These are phyloP conservation scores for Fraxinus baroniana DNA, from an alignment of 305 asterid species.

Conservation along the genomic window DNA sequence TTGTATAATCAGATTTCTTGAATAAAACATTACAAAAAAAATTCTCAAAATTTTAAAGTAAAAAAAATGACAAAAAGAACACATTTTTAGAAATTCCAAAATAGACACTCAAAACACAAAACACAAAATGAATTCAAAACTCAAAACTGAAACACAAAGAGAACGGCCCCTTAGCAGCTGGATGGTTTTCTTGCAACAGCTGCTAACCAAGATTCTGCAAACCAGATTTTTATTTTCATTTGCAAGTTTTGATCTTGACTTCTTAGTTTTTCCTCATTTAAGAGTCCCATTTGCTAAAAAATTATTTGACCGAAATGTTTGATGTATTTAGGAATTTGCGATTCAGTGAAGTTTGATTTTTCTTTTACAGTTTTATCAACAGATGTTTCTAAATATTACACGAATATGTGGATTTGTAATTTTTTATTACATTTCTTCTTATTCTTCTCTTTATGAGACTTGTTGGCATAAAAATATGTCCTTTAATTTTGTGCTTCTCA, in stretches of 20 bases:
- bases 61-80: too few relatives aligned
- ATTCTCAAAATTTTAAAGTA: too few relatives aligned
- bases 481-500: slow-evolving; percentile 8
- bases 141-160: too few relatives aligned
- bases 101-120: too few relatives aligned
- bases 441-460: slow-evolving; percentile 16
- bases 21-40: too few relatives aligned
- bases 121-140: too few relatives aligned
- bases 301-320: slow-evolving; percentile 19
- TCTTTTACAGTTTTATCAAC: slow-evolving; percentile 5
- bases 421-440: slow-evolving; percentile 2
- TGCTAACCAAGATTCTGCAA: slow-evolving; percentile 52
- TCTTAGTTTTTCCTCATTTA: neutral
- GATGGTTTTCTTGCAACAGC: slow-evolving; percentile 46
- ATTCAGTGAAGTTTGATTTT: slow-evolving; percentile 4
- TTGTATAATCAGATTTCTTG: too few relatives aligned
- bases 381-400: slow-evolving; percentile 15
- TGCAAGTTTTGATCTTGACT: slow-evolving; percentile 36
- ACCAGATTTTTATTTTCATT: slow-evolving; percentile 23
- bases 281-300: slow-evolving; percentile 35
- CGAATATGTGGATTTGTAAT: neutral
- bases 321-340: slow-evolving; percentile 22
- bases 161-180: slow-evolving; percentile 58
- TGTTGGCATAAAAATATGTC: slow-evolving; percentile 12
- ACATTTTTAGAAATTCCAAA: too few relatives aligned